Conservation (phyloP, 768 basidiomycete genomes). For the Russula abietina region DNA sequence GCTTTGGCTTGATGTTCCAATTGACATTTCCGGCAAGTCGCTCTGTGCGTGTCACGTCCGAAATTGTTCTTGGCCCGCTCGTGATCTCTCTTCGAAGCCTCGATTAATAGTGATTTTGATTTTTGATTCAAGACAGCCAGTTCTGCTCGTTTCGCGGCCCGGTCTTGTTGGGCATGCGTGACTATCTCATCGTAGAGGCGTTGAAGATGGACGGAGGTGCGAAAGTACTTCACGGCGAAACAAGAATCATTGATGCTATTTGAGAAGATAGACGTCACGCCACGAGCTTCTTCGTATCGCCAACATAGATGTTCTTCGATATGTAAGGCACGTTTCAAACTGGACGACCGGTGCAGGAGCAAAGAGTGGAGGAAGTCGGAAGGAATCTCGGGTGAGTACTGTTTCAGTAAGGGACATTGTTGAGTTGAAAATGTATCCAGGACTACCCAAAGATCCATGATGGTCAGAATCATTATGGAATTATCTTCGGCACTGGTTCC, state of each 20-base stretch:
- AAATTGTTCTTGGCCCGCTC: not conserved
- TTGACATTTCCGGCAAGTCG: conserved; percentile 7
- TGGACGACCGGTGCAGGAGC: conserved; percentile 33
- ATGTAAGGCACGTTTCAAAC: conserved; percentile 3
- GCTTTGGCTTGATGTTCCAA: not conserved
- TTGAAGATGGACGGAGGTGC: not conserved
- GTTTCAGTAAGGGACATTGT: conserved; percentile 35
- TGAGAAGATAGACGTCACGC: conserved; percentile 3
- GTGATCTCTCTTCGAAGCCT: conserved; percentile 7
- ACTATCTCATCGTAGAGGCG: conserved; percentile 4
- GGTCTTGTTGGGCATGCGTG: conserved; percentile 1
- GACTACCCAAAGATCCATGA: conserved; percentile 46
- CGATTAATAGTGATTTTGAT: not conserved
- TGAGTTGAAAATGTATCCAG: conserved; percentile 37
- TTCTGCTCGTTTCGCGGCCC: conserved; percentile 5
- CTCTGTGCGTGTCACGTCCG: not conserved
- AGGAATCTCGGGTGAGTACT: conserved; percentile 45
- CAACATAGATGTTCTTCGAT: conserved; percentile 13
- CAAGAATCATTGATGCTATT: not conserved
- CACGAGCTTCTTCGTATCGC: not conserved
- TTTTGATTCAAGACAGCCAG: not conserved
- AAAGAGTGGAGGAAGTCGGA: conserved; percentile 36
- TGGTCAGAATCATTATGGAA: conserved; percentile 40
- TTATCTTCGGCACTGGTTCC: conserved; percentile 21
- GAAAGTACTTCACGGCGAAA: conserved; percentile 15